A percentile compares a stretch with the other conserved stretches of the same genome.
Conservation (phyloP, 306 rosid genomes). For the Lagenaria siceraria region DNA sequence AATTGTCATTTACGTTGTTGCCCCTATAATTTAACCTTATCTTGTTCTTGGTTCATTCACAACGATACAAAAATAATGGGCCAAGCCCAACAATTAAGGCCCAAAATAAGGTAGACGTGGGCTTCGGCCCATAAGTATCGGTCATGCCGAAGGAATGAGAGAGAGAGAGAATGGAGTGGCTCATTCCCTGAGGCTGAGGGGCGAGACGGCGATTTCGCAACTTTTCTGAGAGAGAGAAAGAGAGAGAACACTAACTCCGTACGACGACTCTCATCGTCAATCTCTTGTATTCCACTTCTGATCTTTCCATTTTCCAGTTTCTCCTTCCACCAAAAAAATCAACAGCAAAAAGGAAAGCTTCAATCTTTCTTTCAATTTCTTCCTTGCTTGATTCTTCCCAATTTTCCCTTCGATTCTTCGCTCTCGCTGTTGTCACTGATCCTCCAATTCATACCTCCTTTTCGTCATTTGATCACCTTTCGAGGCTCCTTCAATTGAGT, state of each 20-base stretch:
- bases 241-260: background rate
- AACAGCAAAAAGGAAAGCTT: background rate
- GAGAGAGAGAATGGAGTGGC: background rate
- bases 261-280: background rate
- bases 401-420: background rate
- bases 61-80: background rate
- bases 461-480: background rate
- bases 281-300: background rate
- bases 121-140: background rate
- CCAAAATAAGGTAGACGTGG: background rate
- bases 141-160: background rate
- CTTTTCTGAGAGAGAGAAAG: background rate
- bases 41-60: too few species aligned
- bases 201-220: conserved; percentile 8
- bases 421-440: background rate
- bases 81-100: background rate
- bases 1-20: too few species aligned
- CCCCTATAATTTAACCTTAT: too few species aligned
- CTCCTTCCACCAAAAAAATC: too few species aligned
- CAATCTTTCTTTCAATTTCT: background rate
- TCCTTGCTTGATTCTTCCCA: background rate
- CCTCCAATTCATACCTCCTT: background rate
- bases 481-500: background rate
- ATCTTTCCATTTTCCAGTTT: background rate
- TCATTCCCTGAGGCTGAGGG: background rate